Evolutionary conservation across 768 basidiomycete genomes (phyloP).

Genomic region (Boletus edulis): DNA sequence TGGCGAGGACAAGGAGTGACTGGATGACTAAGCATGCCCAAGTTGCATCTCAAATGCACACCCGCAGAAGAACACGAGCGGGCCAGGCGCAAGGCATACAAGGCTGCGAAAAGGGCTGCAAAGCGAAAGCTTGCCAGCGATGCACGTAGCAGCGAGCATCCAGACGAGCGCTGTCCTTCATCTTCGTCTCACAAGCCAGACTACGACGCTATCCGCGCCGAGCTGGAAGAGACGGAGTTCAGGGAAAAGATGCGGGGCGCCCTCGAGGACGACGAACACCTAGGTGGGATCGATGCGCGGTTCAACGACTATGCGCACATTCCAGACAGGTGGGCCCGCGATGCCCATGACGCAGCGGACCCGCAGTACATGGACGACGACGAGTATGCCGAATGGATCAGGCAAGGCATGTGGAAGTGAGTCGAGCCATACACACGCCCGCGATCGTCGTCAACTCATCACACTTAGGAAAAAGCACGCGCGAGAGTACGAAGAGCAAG

Average conservation of each 20-base stretch:
- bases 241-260: constrained; percentile 72
- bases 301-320: constrained; percentile 71
- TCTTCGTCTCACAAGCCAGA: constrained; percentile 31
- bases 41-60: constrained; percentile 59
- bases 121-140: constrained; percentile 29
- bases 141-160: too few species aligned
- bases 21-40: constrained; percentile 33
- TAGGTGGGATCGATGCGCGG: constrained; percentile 59
- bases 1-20: not conserved
- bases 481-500: constrained; percentile 61
- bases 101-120: constrained; percentile 32
- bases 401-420: constrained; percentile 82
- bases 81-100: constrained; percentile 39
- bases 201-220: constrained; percentile 48
- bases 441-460: constrained; percentile 1
- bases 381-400: constrained; percentile 84
- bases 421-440: constrained; percentile 20
- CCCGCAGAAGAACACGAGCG: constrained; percentile 54
- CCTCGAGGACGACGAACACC: constrained; percentile 67
- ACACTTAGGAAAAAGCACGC: constrained; percentile 61
- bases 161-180: too few species aligned
- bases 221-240: constrained; percentile 65
- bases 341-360: constrained; percentile 43
- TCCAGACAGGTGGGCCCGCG: constrained; percentile 61
- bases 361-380: constrained; percentile 72